Evolutionary conservation across 345 rosid species (phyloP).

Genomic region (Orychophragmus violaceus): DNA sequence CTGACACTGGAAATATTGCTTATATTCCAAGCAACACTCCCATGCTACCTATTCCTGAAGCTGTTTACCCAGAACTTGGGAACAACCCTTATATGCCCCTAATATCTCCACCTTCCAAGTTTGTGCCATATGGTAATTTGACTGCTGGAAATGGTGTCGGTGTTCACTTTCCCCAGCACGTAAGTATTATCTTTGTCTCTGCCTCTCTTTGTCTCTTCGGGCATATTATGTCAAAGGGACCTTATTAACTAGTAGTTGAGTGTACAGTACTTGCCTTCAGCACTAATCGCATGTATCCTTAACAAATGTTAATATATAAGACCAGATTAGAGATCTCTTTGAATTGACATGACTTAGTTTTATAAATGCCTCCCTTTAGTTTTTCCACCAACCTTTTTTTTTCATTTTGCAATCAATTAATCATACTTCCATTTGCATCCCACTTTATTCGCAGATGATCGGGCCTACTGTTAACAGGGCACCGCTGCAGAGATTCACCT

Average conservation of each 20-base stretch:
- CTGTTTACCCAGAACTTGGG: constrained; percentile 52
- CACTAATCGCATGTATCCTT: not conserved
- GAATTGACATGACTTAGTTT: not conserved
- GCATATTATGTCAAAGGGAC: not conserved
- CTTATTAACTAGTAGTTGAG: not conserved
- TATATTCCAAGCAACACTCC: constrained; percentile 49
- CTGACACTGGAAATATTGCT: constrained; percentile 41
- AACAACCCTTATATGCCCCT: constrained; percentile 45
- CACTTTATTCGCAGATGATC: constrained; percentile 34
- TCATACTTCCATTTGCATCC: constrained; percentile 1
- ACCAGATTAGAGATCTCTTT: not conserved
- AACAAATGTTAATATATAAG: not conserved
- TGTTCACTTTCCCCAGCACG: constrained; percentile 52
- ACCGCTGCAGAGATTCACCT: constrained; percentile 49
- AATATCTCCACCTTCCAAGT: constrained; percentile 48
- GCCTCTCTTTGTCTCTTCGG: not conserved
- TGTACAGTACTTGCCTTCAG: not conserved
- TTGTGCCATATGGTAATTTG: constrained; percentile 45
- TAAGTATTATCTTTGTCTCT: constrained; percentile 34
- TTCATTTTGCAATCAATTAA: not conserved
- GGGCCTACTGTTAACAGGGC: constrained; percentile 59
- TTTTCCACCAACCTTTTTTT: not conserved
- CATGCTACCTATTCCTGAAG: constrained; percentile 38
- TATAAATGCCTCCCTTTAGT: not conserved
- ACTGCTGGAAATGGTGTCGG: constrained; percentile 41